A percentile compares a stretch with the other conserved stretches of the same genome.
These are phyloP conservation scores for Melanogaster broomeanus DNA, from an alignment of 768 basidiomycete genomes.

Conservation along the genomic window DNA sequence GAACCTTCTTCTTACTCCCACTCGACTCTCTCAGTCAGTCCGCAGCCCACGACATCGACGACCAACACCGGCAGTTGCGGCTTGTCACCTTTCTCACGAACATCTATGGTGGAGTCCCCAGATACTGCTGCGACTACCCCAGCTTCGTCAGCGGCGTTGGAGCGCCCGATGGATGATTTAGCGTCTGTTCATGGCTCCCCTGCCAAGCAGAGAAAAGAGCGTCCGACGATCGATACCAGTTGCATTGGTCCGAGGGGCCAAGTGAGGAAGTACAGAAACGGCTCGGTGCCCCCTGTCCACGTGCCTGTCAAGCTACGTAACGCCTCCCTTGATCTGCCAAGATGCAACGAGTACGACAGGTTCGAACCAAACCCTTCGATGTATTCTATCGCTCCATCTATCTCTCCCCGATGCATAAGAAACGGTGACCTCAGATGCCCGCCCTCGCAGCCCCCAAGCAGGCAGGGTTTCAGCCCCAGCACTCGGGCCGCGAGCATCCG, in stretches of 20 bases:
- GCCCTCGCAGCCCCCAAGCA: conserved; percentile 28
- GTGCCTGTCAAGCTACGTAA: conserved; percentile 30
- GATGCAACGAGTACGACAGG: conserved; percentile 21
- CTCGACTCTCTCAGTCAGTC: conserved; percentile 22
- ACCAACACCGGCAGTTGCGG: conserved; percentile 23
- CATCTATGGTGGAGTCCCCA: conserved; percentile 24
- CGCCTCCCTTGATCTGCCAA: conserved; percentile 32
- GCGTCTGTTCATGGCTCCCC: conserved; percentile 14
- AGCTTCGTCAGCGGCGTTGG: conserved; percentile 23
- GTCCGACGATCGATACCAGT: conserved; percentile 34
- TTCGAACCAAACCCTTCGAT: conserved; percentile 31
- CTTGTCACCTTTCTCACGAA: conserved; percentile 31
- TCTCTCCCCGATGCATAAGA: conserved; percentile 23
- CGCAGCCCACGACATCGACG: conserved; percentile 26
- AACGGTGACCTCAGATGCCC: conserved; percentile 21
- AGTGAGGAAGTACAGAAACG: conserved; percentile 32
- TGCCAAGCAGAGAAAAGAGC: conserved; percentile 28
- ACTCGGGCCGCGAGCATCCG: conserved; percentile 29
- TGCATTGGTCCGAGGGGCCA: conserved; percentile 32
- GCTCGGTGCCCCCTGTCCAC: conserved; percentile 32
- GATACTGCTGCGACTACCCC: conserved; percentile 29
- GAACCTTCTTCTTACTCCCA: conserved; percentile 21
- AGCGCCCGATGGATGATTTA: conserved; percentile 11
- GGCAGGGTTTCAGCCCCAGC: conserved; percentile 22
- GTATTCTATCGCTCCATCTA: conserved; percentile 32